Evolutionary conservation across 2,329 filamentous ascomycete species (phyloP), one percentile per base, ranked within the genome.

Genomic region (Ophiostoma quercus): DNA sequence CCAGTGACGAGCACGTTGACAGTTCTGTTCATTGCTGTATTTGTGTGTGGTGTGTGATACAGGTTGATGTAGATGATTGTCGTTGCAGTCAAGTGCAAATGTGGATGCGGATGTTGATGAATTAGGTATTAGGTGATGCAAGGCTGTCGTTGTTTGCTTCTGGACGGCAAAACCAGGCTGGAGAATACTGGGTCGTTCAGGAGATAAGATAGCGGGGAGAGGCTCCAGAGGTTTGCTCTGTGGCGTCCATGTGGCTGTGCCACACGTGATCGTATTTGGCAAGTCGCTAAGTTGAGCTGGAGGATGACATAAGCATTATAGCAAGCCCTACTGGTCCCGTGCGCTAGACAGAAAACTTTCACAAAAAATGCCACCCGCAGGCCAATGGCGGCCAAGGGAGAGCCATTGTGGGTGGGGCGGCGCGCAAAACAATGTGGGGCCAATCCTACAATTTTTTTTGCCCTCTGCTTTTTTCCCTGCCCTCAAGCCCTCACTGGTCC

Each of bases 1-100:
- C 90, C 92, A 74, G 92, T 90, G 72, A 99, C 83, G 71, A 98
- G 87, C 73, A 98, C 84, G 80, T 96, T 97, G 77, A 96, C 67
- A 6, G 60, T 69, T 54, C 34, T 71, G 0, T 43, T 60, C 62
- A 65, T 65, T 3, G 60, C 68, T 72, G 72, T 72, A 1, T 37
- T 3, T 6, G 25, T 37, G 11, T 6, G 25, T 70, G 22, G 11
- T 5, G 16, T 22, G 57, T 51, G 41, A n/a, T 51, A 29, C 37
- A 22, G 4, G 37, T 32, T 25, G 22, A 22, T 34, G 22, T 37
- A 57, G 57, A 32, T 19, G 37, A 22, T 66, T 29, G 65, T 3
- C 29, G 37, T 43, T 41, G 65, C 3, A 39, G n/a, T 14, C 25
- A 19, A 22, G 7, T 12, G n/a, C 5, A 12, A 34, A 3, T 5